Base-by-base conservation (phyloP, 495 filamentous ascomycete species). In the Pseudevernia furfuracea region DNA sequence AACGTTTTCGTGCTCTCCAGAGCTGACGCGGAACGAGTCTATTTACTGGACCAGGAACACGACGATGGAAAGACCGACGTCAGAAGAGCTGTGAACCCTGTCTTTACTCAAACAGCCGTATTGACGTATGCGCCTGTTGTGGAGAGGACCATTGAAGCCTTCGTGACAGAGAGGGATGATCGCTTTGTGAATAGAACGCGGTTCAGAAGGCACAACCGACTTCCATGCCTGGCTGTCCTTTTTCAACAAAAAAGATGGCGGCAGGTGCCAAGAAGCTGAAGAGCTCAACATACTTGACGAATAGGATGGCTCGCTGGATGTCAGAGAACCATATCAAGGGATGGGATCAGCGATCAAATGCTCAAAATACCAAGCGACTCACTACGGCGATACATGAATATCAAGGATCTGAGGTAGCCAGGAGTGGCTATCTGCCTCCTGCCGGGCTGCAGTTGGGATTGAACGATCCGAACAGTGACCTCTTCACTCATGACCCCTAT, bases 111-210 rank as follows among this genome's bases (percentile, higher is more conserved):
- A 84, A 86, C 79, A 30, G 80, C 87, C 2, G 77, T 91, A 3
- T 83, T 88, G 21, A 79, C 86, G 62, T 89, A 88, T 70, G 88
- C 93, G 74, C 87, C 88, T 12, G 84, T 91, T 58, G 84, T 92
- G 14, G 84, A 87, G 68, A 81, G 80, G 46, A 87, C 87, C 5
- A 83, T 84, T 0, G 80, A 82, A 57, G 71, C 84, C 4, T 89
- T 89, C 72, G 75, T 84, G 41, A 75, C 83, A 56, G 83, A 87
- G 73, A 89, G 86, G 14, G 76, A 86, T 63, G 68, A 78, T 10
- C 73, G 87, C 12, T 90, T 85, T 66, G 82, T 79, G 30, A 71
- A 77, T 14, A 44, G n/a, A 1, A 7, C 74, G 77, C 6, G 76
- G 78, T 8, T 68, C 74, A 25, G 71, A 71, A 23, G 57, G 66